Evolutionary conservation across 352 stramenopile species (phyloP).

Genomic region (Pythium utonaiense): DNA sequence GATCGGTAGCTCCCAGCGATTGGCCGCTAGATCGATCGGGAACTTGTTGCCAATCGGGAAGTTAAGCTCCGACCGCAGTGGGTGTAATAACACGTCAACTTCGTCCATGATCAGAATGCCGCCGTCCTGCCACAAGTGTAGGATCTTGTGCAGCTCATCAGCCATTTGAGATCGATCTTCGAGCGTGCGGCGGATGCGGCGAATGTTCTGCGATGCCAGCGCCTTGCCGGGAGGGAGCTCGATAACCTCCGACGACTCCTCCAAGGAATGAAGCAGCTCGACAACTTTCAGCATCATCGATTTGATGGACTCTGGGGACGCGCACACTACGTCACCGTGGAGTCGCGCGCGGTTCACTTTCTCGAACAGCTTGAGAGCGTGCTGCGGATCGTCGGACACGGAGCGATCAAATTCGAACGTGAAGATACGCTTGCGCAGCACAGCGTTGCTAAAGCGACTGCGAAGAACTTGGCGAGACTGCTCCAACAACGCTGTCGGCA

Average conservation of each 20-base stretch:
- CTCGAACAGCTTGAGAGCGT: constrained; percentile 59
- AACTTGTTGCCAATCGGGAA: constrained; percentile 92
- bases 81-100: constrained; percentile 90
- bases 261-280: constrained; percentile 89
- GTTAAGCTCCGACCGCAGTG: constrained; percentile 88
- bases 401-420: constrained; percentile 98
- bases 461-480: constrained; percentile 97
- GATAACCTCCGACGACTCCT: constrained; percentile 77
- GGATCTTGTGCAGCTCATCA: constrained; percentile 85
- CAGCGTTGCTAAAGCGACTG: constrained; percentile 95
- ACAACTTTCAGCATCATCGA: constrained; percentile 99
- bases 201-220: constrained; percentile 61
- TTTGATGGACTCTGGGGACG: constrained; percentile 98
- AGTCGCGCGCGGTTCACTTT: constrained; percentile 90
- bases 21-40: constrained; percentile 85
- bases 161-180: constrained; percentile 86
- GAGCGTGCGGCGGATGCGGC: constrained; percentile 58
- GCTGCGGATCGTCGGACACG: constrained; percentile 75
- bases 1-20: constrained; percentile 91
- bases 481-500: constrained; percentile 97
- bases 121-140: constrained; percentile 91
- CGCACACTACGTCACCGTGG: constrained; percentile 95
- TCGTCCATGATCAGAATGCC: constrained; percentile 94
- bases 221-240: constrained; percentile 48
- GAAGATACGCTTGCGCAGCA: constrained; percentile 98